Percentiles rank a stretch among this genome's conserved stretches.
These are phyloP conservation scores for Fusarium bactridioides DNA, from an alignment of 2,329 filamentous ascomycete genomes.

Conservation along the genomic window DNA sequence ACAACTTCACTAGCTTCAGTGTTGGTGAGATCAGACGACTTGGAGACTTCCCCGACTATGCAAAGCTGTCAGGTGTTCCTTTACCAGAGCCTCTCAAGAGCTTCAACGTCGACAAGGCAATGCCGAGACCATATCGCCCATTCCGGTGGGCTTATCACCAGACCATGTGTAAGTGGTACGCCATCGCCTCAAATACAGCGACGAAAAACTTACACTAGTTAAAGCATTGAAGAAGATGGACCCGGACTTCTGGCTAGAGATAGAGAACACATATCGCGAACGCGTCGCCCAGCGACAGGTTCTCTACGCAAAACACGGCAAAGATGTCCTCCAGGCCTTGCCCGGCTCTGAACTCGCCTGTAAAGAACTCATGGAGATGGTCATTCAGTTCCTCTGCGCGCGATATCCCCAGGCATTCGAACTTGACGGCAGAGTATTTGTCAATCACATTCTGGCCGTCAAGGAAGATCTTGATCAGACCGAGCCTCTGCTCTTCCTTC, in stretches of 20 bases:
- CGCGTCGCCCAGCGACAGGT: slow-evolving; percentile 74
- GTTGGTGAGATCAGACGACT: slow-evolving; percentile 73
- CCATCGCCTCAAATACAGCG: too few species aligned
- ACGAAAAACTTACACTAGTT: slow-evolving; percentile 42
- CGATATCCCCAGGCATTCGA: slow-evolving; percentile 81
- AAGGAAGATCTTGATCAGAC: slow-evolving; percentile 66
- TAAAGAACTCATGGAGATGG: slow-evolving; percentile 90
- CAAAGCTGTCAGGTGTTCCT: slow-evolving; percentile 76
- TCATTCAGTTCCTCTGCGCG: slow-evolving; percentile 77
- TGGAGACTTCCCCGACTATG: slow-evolving; percentile 83
- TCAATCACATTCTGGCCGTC: slow-evolving; percentile 73
- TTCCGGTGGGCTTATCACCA: slow-evolving; percentile 88
- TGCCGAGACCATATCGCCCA: slow-evolving; percentile 79
- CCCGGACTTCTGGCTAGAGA: slow-evolving; percentile 87
- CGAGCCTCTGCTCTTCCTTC: slow-evolving; percentile 72
- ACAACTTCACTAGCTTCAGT: slow-evolving; percentile 74
- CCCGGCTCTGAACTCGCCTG: slow-evolving; percentile 81
- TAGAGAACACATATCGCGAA: slow-evolving; percentile 75
- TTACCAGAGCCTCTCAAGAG: slow-evolving; percentile 68
- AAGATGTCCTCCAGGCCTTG: slow-evolving; percentile 69
- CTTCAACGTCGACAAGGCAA: slow-evolving; percentile 74
- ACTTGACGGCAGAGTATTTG: slow-evolving; percentile 65
- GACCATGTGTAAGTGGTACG: slow-evolving; percentile 75
- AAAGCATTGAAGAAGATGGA: slow-evolving; percentile 80
- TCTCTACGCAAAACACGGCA: slow-evolving; percentile 70